phyloP scores from a whole-genome alignment of 2,329 filamentous ascomycete genomes.

The Elsinoe perseae region DNA sequence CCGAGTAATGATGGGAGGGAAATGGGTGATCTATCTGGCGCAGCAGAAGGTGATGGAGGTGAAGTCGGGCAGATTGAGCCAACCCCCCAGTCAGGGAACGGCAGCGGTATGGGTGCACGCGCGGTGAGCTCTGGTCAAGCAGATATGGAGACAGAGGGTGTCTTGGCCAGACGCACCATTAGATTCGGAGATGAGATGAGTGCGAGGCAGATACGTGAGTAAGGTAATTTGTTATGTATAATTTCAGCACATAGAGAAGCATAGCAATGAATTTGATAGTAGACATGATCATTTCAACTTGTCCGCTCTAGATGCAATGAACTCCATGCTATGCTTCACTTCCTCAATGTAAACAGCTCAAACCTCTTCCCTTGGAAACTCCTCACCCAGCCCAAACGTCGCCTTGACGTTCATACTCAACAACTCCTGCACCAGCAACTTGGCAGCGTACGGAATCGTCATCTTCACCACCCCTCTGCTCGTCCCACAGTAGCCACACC shows the following conservation, averaged over 20 bases:
- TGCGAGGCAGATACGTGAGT: too few relatives aligned
- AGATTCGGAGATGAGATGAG: constrained; percentile 8
- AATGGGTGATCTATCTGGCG: neutral
- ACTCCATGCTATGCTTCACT: neutral
- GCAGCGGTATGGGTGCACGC: neutral
- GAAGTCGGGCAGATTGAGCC: neutral
- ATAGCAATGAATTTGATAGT: neutral
- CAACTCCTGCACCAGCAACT: constrained; percentile 89
- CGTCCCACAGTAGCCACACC: constrained; percentile 87
- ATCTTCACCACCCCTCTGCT: constrained; percentile 80
- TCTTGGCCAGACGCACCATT: constrained; percentile 8
- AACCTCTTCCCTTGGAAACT: constrained; percentile 57
- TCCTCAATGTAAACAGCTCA: constrained; percentile 15
- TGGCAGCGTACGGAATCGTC: constrained; percentile 96
- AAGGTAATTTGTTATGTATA: neutral
- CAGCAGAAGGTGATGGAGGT: neutral
- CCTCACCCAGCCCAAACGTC: constrained; percentile 79
- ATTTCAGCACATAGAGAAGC: neutral
- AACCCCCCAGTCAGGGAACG: too few relatives aligned
- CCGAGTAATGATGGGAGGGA: neutral
- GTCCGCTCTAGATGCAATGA: neutral
- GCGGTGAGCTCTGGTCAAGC: constrained; percentile 6
- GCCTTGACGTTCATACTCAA: constrained; percentile 99
- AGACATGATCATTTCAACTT: neutral
- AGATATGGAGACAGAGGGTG: neutral